Evolutionary conservation across 2,329 filamentous ascomycete species (phyloP).

Genomic region (Botryotinia convoluta): DNA sequence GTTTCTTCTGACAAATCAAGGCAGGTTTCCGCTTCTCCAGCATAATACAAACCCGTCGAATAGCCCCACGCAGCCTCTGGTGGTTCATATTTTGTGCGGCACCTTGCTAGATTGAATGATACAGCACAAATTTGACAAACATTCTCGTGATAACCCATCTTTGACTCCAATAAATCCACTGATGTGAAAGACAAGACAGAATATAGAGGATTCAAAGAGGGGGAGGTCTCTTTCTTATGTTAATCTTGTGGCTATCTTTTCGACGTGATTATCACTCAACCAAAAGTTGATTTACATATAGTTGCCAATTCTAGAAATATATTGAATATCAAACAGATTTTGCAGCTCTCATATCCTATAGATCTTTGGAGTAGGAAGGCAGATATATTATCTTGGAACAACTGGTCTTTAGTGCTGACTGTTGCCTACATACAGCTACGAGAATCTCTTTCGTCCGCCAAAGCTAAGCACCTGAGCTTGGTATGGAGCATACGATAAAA

Average conservation of each 20-base stretch:
- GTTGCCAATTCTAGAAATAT: background rate
- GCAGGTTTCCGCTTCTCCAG: background rate
- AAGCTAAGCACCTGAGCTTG: background rate
- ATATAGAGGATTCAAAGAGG: background rate
- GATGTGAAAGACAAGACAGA: background rate
- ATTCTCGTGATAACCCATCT: background rate
- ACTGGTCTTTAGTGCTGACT: background rate
- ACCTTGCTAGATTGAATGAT: slow-evolving; percentile 6
- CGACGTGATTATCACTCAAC: background rate
- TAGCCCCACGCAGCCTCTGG: background rate
- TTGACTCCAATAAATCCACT: background rate
- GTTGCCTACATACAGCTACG: background rate
- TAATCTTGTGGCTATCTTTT: background rate
- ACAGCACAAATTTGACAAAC: slow-evolving; percentile 1
- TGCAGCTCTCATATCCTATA: background rate
- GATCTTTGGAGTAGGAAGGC: background rate
- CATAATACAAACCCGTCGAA: background rate
- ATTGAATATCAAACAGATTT: background rate
- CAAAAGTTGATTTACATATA: background rate
- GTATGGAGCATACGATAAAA: background rate
- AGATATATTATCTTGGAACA: too few species aligned
- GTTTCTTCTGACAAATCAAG: background rate
- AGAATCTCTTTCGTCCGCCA: background rate
- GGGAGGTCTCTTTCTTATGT: background rate
- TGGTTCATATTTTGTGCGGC: background rate